Evolutionary conservation across 345 rosid genomes (phyloP), one percentile per base, ranked within the genome.

Genomic region (Kandelia obovata): DNA sequence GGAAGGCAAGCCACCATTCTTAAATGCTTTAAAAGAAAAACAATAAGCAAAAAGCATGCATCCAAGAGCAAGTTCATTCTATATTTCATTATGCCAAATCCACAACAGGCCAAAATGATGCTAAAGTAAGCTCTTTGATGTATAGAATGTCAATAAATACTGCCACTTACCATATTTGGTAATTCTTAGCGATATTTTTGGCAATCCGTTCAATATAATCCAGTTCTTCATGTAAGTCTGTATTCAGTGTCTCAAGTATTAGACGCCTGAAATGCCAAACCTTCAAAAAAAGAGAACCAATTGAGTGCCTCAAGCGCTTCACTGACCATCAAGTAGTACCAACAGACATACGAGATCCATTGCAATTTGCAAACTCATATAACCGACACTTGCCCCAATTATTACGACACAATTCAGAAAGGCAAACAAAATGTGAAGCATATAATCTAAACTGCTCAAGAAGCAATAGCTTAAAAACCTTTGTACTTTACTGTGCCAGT

Each of bases 201-300:
- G 97, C 96, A 66, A 90, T 80, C 37, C 69, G 56, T 60, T 83
- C 85, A 37, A 88, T 79, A 61, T 81, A 92, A 26, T 81, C 80
- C 35, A 95, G 78, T 74, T 90, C 99, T 26, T 78, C 71, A 20
- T 46, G 62, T 77, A 87, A 34, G 69, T 90, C 87, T 0, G 71
- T 37, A 53, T 73, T 64, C 34, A 92, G 81, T 11, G 85, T 77
- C 61, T 90, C 88, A 13, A 92, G 86, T 49, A 92, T 70, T 49
- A 73, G 77, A 51, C 96, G 86, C 86, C 98, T 90, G 70, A 92
- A 95, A 68, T 90, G 92, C 99, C 99, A 95, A 65, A 92, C 97
- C 96, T 95, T 76, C 79, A 69, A 13, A 62, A 46, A 51, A 63
- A n/a, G 7, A 6, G 47, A 71, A 16, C 55, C 35, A 51, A 21